Base-by-base conservation (phyloP, 31 red algal genomes). In the Asparagopsis taxiformis region DNA sequence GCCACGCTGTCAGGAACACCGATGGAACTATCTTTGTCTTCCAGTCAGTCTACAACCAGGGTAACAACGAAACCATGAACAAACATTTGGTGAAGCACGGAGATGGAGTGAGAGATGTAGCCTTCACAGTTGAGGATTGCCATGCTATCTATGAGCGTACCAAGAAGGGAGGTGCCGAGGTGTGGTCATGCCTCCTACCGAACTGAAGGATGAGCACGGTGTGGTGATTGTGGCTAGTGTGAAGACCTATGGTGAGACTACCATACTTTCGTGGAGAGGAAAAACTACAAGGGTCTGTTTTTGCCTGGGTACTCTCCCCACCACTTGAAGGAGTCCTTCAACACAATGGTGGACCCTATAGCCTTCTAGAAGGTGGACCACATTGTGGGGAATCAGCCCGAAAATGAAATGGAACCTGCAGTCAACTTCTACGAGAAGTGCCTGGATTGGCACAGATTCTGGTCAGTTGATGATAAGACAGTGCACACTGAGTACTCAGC, bases 401-500 rank as follows among this genome's bases (percentile, higher is more conserved):
- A 94, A 6, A 78, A 80, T 32, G 77, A 72, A 21, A 98, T 98
- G 95, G 79, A 98, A 26, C 23, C 56, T 44, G 85, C 83, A 0
- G 95, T 91, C 7, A 24, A 91, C 38, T 98, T 85, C 70, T 97
- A 97, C 49, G 84, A 65, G n/a, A 35, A 79, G 5, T 79, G 49
- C 6, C 70, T 98, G 10, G 79, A 67, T 21, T 98, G 91, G 55
- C 90, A 91, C 48, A 81, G 91, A 22, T 94, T 94, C 59, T 94
- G 90, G 91, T 91, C 85, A 24, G 85, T 98, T 2, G 95, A 98
- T 69, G 95, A 98, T 60, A 80, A 72, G 41, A 85, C 94, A 55
- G 59, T 98, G 48, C 86, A 89, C 28, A 98, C 95, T n/a, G 77
- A 98, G 59, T 98, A 98, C 72, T 91, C 80, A 35, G 70, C 90